These are phyloP conservation scores for Conringia planisiliqua DNA, from an alignment of 345 rosid genomes.

Conservation along the genomic window DNA sequence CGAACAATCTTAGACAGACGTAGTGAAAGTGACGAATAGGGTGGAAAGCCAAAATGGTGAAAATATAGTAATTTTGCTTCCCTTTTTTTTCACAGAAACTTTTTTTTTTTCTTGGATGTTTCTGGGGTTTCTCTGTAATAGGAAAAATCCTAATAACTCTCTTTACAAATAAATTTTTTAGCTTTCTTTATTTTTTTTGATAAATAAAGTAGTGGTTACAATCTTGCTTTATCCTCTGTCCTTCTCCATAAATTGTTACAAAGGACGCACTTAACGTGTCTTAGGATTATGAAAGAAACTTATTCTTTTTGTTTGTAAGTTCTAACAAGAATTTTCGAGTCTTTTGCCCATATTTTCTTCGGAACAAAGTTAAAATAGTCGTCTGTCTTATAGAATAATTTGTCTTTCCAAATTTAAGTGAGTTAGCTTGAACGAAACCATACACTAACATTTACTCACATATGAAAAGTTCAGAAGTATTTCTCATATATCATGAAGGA, in stretches of 20 bases:
- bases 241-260: neutral
- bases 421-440: neutral
- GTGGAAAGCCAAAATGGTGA: slow-evolving; percentile 11
- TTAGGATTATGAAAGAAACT: neutral
- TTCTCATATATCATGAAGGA: neutral
- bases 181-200: neutral
- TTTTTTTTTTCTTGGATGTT: neutral
- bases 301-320: neutral
- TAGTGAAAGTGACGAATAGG: neutral
- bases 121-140: neutral
- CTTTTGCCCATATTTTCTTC: neutral
- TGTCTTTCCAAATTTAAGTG: neutral
- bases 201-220: slow-evolving; percentile 16
- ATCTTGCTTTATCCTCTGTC: neutral
- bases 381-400: neutral
- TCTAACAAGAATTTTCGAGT: neutral
- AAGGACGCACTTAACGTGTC: neutral
- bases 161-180: neutral
- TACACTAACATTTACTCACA: neutral
- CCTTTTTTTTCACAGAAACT: neutral
- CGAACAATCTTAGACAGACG: neutral
- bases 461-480: neutral
- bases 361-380: neutral
- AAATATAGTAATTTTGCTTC: neutral
- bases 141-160: neutral